These are phyloP conservation scores for Nitzschia putrida DNA, from an alignment of 108 stramenopile species.

Conservation along the genomic window DNA sequence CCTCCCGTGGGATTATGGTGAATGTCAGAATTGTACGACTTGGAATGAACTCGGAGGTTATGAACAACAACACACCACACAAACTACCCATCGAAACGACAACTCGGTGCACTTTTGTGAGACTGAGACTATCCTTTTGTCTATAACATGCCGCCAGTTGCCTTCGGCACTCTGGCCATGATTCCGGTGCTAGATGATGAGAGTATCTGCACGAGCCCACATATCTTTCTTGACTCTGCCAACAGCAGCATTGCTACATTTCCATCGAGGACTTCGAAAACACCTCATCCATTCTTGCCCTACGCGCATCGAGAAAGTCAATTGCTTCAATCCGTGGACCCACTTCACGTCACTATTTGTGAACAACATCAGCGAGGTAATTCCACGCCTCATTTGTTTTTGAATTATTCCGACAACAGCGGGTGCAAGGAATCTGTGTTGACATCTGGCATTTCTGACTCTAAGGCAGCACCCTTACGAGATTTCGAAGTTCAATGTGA, in stretches of 20 bases:
- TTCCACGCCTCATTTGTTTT: slow-evolving; percentile 9
- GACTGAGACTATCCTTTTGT: no score
- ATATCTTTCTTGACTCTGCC: slow-evolving; percentile 2
- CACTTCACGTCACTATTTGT: not conserved
- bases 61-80: no score
- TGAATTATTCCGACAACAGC: slow-evolving; percentile 3
- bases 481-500: slow-evolving; percentile 7
- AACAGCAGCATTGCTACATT: not conserved
- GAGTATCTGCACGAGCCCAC: not conserved
- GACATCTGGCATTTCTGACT: no score
- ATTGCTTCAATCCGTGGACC: not conserved
- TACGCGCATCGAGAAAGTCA: not conserved
- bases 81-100: no score
- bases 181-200: not conserved
- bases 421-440: not conserved
- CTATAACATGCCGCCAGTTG: no score
- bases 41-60: no score
- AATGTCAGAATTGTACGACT: no score
- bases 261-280: not conserved
- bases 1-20: no score
- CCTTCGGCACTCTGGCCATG: not conserved
- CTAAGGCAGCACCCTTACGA: not conserved
- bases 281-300: not conserved
- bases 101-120: no score
- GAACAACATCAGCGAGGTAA: not conserved